These are phyloP conservation scores for Exophiala alcalophila DNA, from an alignment of 2,329 filamentous ascomycete genomes.

Conservation along the genomic window DNA sequence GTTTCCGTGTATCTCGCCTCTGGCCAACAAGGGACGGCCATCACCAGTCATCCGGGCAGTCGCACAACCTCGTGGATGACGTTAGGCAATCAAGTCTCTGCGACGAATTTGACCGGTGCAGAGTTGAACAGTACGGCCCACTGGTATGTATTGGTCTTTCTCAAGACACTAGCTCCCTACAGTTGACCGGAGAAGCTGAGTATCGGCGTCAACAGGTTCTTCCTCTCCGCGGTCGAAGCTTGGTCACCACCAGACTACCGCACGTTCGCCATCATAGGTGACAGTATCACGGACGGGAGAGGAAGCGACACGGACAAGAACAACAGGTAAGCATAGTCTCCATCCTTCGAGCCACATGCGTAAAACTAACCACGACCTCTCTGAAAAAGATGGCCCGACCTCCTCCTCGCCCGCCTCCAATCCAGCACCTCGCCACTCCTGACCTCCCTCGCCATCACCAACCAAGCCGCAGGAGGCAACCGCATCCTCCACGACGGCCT, in stretches of 20 bases:
- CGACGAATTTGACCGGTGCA: constrained; percentile 47
- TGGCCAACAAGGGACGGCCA: constrained; percentile 56
- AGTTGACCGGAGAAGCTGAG: constrained; percentile 8
- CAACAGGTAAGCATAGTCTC: constrained; percentile 43
- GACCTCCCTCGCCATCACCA: constrained; percentile 56
- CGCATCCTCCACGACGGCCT: constrained; percentile 60
- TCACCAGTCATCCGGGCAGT: constrained; percentile 65
- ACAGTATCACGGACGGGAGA: constrained; percentile 65
- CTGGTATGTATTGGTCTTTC: constrained; percentile 35
- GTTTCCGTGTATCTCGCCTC: constrained; percentile 57
- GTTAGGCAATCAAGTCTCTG: constrained; percentile 55
- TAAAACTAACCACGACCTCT: neutral
- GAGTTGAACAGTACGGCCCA: constrained; percentile 41
- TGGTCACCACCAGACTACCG: constrained; percentile 45
- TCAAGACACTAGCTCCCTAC: neutral
- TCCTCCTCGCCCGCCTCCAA: constrained; percentile 54
- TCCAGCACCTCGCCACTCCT: constrained; percentile 34
- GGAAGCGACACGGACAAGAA: constrained; percentile 59
- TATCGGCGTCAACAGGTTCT: constrained; percentile 55
- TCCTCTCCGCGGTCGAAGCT: constrained; percentile 58
- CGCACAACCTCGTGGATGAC: constrained; percentile 61
- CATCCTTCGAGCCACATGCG: neutral
- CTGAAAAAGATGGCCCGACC: constrained; percentile 53
- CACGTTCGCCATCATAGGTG: constrained; percentile 56
- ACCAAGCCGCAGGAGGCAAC: constrained; percentile 69